A percentile compares a stretch with the other conserved stretches of the same genome.
Evolutionary conservation across 768 basidiomycete genomes (phyloP).

Genomic region (Epithele typhae): DNA sequence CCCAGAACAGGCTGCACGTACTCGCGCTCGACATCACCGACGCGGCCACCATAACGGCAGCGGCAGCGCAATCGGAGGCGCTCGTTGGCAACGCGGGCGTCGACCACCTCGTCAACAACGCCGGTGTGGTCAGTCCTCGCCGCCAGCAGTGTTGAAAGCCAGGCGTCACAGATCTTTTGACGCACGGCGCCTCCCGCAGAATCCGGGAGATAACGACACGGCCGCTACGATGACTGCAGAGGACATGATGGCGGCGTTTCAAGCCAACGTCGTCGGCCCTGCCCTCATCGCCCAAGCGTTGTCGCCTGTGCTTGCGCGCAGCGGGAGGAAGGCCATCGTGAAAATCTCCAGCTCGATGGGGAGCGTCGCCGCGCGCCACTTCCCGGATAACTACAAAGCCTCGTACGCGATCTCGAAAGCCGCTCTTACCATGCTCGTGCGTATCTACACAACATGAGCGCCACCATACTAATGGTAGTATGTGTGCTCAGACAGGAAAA

Average conservation of each 20-base stretch:
- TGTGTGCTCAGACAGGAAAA: background rate
- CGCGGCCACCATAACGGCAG: conserved; percentile 20
- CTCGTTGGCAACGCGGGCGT: conserved; percentile 27
- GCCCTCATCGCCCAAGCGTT: conserved; percentile 30
- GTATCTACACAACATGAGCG: background rate
- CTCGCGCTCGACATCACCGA: conserved; percentile 27
- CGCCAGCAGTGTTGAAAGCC: too few relatives aligned
- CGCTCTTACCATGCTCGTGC: conserved; percentile 36
- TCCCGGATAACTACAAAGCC: conserved; percentile 20
- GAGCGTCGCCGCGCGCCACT: conserved; percentile 31
- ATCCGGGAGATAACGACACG: conserved; percentile 17
- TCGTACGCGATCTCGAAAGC: conserved; percentile 33
- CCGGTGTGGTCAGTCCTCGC: conserved; percentile 27
- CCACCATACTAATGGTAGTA: too few relatives aligned
- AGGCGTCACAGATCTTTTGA: too few relatives aligned
- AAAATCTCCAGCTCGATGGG: conserved; percentile 29
- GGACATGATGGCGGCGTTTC: conserved; percentile 22
- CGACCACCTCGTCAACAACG: conserved; percentile 37
- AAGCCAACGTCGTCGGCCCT: conserved; percentile 32
- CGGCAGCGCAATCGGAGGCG: conserved; percentile 17
- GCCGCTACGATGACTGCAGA: conserved; percentile 23
- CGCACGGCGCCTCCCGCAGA: too few relatives aligned
- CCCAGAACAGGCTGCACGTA: conserved; percentile 27
- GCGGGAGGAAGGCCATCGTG: conserved; percentile 26
- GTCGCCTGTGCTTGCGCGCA: conserved; percentile 27